These are phyloP conservation scores for Fraxinus angustifolia DNA, from an alignment of 305 asterid species.

Conservation along the genomic window DNA sequence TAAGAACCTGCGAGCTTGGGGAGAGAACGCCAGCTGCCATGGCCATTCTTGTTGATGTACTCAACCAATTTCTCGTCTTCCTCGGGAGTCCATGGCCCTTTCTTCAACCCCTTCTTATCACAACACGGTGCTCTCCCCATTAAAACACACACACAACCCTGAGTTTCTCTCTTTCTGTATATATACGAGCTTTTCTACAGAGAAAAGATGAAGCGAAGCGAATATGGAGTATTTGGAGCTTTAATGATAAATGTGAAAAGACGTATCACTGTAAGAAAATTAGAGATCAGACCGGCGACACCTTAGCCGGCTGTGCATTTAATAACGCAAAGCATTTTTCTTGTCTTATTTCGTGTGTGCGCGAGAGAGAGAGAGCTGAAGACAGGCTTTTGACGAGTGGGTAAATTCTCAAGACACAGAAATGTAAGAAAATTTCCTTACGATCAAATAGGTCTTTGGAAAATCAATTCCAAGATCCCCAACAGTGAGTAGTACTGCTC, in stretches of 20 bases:
- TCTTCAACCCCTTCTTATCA: slow-evolving; percentile 90
- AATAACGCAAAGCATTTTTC: not conserved
- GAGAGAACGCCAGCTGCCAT: slow-evolving; percentile 88
- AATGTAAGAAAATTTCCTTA: not conserved
- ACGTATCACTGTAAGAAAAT: slow-evolving; percentile 37
- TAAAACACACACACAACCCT: slow-evolving; percentile 9
- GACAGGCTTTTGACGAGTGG: slow-evolving; percentile 17
- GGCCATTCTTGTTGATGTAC: slow-evolving; percentile 67
- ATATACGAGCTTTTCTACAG: not conserved
- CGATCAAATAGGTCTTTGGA: slow-evolving; percentile 15
- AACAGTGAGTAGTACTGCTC: slow-evolving; percentile 19
- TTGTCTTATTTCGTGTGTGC: not conserved
- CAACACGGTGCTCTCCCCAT: slow-evolving; percentile 98
- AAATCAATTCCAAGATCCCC: slow-evolving; percentile 19
- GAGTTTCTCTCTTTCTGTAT: not conserved
- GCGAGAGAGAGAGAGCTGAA: not conserved
- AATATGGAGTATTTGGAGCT: not conserved
- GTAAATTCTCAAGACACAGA: slow-evolving; percentile 17
- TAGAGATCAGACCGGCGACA: slow-evolving; percentile 32
- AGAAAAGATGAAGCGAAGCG: not conserved
- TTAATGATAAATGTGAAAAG: slow-evolving; percentile 46
- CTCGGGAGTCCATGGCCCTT: slow-evolving; percentile 94
- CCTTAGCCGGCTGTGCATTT: slow-evolving; percentile 46
- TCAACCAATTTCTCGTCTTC: slow-evolving; percentile 79
- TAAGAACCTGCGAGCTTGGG: slow-evolving; percentile 75